Base-by-base conservation (phyloP, 345 rosid species). In the Rhizophora apiculata region DNA sequence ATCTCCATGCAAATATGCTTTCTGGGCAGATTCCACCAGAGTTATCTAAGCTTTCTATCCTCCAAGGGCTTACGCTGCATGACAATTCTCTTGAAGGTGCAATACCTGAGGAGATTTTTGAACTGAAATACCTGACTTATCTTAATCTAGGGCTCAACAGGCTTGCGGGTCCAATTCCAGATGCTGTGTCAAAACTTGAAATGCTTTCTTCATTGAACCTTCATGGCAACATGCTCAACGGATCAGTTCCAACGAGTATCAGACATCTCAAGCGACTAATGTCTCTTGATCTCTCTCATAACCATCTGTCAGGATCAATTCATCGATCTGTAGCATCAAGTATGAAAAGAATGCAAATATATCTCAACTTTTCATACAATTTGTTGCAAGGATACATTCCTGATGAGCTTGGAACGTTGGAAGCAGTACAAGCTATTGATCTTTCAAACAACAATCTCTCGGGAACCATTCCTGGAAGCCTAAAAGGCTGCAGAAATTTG, bases 371-470 rank as follows among this genome's bases (percentile, higher is more conserved):
- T 21, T 90, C 98, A 37, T 57, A 83, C 76, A 93, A 93, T 71
- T 72, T 76, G 39, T 65, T 93, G 61, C 68, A 76, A 4, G 98
- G 97, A 69, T 46, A 63, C 59, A 82, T 89, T 34, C 93, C 98
- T 8, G 69, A 27, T 22, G 93, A 89, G 83, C 82, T 93, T n/a
- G 98, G 98, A 32, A 79, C 15, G 80, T 63, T 90, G 74, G 81
- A 82, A 74, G 87, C 80, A 82, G 85, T 85, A 64, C 93, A 93
- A 79, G 84, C 77, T 68, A 90, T 93, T 70, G 96, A 93, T 77
- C 72, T 93, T 65, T 90, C 97, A 7, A 81, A 82, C 77, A 93
- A 90, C 74, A 76, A 81, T 37, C 78, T 90, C 18, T 83, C 88
- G 21, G 98, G 98, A 65, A 60, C 58, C 66, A 86, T 90, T 76